A percentile compares a stretch with the other conserved stretches of the same genome.
Conservation (phyloP, 2,329 filamentous ascomycete genomes). For the Neofusicoccum laricinum region DNA sequence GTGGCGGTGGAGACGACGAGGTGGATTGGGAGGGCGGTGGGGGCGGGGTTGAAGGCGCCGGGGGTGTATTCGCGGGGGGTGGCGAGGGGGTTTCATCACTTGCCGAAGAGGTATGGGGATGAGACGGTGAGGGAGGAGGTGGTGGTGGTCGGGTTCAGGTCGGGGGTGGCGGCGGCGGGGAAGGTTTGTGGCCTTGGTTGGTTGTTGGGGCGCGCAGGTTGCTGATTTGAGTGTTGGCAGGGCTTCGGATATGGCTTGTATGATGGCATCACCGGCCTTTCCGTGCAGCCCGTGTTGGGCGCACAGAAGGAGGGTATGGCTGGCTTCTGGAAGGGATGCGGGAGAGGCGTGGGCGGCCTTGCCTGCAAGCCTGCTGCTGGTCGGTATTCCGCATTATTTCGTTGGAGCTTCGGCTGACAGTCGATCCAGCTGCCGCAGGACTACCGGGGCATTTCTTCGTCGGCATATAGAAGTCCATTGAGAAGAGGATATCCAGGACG, state of each 20-base stretch:
- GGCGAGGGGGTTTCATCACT: background rate
- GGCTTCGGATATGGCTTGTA: conserved; percentile 21
- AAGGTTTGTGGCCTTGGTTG: background rate
- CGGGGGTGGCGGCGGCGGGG: background rate
- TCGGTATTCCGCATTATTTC: background rate
- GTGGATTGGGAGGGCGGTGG: background rate
- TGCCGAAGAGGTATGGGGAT: conserved; percentile 14
- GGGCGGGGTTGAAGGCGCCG: conserved; percentile 5
- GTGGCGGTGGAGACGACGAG: background rate
- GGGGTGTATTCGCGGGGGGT: background rate
- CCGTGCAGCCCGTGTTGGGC: conserved; percentile 23
- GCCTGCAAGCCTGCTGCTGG: conserved; percentile 21
- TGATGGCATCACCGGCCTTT: conserved; percentile 25
- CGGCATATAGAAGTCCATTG: background rate
- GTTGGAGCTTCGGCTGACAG: background rate
- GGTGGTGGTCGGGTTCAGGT: background rate
- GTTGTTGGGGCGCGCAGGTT: no score
- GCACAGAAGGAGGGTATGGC: conserved; percentile 23
- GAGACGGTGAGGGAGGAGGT: conserved; percentile 1
- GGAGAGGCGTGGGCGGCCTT: conserved; percentile 27
- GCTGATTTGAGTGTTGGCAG: background rate
- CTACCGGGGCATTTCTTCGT: background rate
- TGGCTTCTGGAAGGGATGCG: conserved; percentile 26
- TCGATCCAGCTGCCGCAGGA: background rate
- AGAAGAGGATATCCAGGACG: background rate